Conservation (phyloP, 106 monocot genomes). For the Hemerocallis citrina region DNA sequence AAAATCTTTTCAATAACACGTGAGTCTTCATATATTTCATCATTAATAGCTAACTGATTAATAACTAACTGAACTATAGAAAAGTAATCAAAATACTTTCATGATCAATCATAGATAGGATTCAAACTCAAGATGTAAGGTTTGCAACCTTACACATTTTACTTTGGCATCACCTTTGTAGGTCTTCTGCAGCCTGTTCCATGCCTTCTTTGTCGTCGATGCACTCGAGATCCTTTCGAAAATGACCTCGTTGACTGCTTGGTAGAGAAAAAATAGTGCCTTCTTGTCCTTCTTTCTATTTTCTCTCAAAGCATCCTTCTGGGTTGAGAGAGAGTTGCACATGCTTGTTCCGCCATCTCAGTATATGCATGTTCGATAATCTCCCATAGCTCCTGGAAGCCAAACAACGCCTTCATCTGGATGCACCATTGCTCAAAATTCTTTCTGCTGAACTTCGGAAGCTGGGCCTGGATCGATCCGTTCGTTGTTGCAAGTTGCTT, state of each 20-base stretch:
- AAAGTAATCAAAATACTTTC: no score
- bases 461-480: conserved; percentile 1
- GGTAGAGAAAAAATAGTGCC: neutral
- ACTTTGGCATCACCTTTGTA: no score
- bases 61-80: no score
- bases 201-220: neutral
- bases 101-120: no score
- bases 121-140: no score
- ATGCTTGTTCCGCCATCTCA: neutral
- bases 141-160: no score
- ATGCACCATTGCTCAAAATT: conserved; percentile 6
- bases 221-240: neutral
- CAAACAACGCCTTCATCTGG: conserved; percentile 4
- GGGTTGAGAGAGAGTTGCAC: neutral
- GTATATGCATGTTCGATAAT: neutral
- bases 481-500: neutral
- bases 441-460: conserved; percentile 8
- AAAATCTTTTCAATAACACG: no score
- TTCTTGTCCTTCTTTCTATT: conserved; percentile 1
- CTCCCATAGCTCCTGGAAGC: conserved; percentile 2
- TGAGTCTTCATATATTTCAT: no score
- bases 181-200: neutral
- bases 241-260: neutral
- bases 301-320: neutral
- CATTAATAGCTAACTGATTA: no score